Evolutionary conservation across 2,329 filamentous ascomycete genomes (phyloP), one percentile per base, ranked within the genome.

Genomic region (Alternaria sp.): DNA sequence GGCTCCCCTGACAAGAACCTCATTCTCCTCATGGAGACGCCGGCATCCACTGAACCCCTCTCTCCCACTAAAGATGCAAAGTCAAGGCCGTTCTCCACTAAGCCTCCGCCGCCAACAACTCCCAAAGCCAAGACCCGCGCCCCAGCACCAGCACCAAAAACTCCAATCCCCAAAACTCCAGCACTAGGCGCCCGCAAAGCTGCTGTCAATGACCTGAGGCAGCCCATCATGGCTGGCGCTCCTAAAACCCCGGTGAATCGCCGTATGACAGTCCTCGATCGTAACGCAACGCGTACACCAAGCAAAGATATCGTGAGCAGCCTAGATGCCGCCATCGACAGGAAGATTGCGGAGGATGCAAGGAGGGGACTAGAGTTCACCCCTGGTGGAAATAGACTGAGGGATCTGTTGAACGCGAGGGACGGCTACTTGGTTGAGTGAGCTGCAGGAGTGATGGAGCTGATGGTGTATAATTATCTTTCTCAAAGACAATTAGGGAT

Each of bases 301-400:
- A 71, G 68, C 7, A 74, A 68, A n/a, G 65, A 61, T 22, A 67
- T 72, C 6, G 38, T 62, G 14, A 62, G 49, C 9, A 62, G 57
- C 11, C 48, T 73, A 12, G 71, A 72, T 42, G 22, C 24, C 1
- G 71, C 69, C 8, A 75, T 75, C 60, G 71, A 75, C 63, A 54
- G 49, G 22, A 72, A 72, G 62, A 70, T 74, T 46, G 63, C 52
- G 2, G 68, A 68, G 20, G 65, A 73, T 41, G 51, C 52, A 39
- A 52, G 48, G 52, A 58, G 51, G 4, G 62, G 65, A 9, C 54
- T 52, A 47, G 58, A 62, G 38, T 64, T 62, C 46, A 66, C 62
- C 30, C 59, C 54, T 22, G 51, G 62, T 30, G 65, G 66, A 18
- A 62, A 66, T 22, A 32, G 61, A 56, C 41, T 63, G 16, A 57